A percentile compares a stretch with the other conserved stretches of the same genome.
phyloP scores from a whole-genome alignment of 2,329 filamentous ascomycete genomes.

The Sporothrix globosa region DNA sequence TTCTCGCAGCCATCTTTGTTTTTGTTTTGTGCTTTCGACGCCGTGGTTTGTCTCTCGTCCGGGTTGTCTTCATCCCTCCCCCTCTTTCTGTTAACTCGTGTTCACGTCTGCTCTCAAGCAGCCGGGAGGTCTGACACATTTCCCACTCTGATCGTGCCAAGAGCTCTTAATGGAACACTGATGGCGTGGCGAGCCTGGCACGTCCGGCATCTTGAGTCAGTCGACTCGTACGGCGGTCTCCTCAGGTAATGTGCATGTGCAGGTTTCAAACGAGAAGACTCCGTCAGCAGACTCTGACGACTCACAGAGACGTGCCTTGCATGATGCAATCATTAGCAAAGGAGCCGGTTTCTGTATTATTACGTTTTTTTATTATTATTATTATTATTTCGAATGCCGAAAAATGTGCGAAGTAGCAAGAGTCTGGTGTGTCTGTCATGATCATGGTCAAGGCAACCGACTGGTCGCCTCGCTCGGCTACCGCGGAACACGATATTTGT shows the following conservation, averaged over 20 bases:
- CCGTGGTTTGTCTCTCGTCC: background rate
- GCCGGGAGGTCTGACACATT: background rate
- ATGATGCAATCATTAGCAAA: conserved; percentile 21
- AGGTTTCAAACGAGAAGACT: background rate
- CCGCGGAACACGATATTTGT: background rate
- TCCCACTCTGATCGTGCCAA: background rate
- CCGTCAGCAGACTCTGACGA: conserved; percentile 19
- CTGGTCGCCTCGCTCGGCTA: conserved; percentile 21
- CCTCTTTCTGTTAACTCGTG: background rate
- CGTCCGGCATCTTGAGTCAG: background rate
- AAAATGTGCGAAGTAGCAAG: background rate
- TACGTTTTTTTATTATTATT: too few species aligned
- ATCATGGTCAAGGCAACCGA: conserved; percentile 1
- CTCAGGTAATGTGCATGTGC: conserved; percentile 21
- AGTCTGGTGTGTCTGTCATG: background rate
- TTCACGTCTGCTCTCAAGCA: background rate
- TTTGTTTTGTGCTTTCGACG: conserved; percentile 6
- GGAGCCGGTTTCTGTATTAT: background rate
- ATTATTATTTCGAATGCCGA: background rate
- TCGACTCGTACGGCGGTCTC: conserved; percentile 11
- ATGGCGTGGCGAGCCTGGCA: background rate
- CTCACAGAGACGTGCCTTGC: conserved; percentile 27
- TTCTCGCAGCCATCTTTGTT: background rate
- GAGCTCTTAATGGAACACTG: background rate
- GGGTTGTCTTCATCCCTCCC: background rate